These are phyloP conservation scores for Candida dendrica DNA, from an alignment of 805 yeast species.

Conservation along the genomic window DNA sequence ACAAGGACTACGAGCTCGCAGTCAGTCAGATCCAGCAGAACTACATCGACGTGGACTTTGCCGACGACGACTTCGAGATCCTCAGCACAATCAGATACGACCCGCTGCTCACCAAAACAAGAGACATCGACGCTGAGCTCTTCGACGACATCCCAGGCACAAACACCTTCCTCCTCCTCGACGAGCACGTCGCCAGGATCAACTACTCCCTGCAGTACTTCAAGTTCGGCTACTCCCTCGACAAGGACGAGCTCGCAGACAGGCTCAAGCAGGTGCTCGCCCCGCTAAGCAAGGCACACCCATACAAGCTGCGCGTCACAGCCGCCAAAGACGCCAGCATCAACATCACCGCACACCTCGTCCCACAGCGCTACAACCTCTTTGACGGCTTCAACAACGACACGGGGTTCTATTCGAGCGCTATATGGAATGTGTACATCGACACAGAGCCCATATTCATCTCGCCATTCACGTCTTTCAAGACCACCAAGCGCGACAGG, in stretches of 20 bases:
- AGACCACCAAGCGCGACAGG: conserved; percentile 66
- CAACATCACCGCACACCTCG: conserved; percentile 27
- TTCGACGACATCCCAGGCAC: conserved; percentile 8
- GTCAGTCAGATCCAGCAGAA: conserved; percentile 2
- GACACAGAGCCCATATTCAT: conserved; percentile 45
- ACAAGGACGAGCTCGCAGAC: conserved; percentile 33
- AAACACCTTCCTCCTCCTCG: conserved; percentile 47
- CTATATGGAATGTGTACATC: conserved; percentile 54
- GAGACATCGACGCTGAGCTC: conserved; percentile 17
- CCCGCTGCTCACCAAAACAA: conserved; percentile 36
- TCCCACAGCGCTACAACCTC: conserved; percentile 24
- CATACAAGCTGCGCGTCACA: conserved; percentile 43
- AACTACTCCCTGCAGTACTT: conserved; percentile 49
- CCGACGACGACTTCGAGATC: conserved; percentile 39
- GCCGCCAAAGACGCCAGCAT: conserved; percentile 30
- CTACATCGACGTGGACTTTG: conserved; percentile 6
- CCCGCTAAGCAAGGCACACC: conserved; percentile 20
- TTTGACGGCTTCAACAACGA: conserved; percentile 20
- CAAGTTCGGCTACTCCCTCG: conserved; percentile 36
- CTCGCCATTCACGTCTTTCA: conserved; percentile 79
- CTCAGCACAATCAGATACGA: conserved; percentile 74
- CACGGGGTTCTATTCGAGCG: conserved; percentile 17
- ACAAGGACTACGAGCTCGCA: not conserved
- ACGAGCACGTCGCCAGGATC: conserved; percentile 58
- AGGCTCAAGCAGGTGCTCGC: conserved; percentile 32